These are phyloP conservation scores for Ogataea zsoltii DNA, from an alignment of 805 yeast genomes.

Conservation along the genomic window DNA sequence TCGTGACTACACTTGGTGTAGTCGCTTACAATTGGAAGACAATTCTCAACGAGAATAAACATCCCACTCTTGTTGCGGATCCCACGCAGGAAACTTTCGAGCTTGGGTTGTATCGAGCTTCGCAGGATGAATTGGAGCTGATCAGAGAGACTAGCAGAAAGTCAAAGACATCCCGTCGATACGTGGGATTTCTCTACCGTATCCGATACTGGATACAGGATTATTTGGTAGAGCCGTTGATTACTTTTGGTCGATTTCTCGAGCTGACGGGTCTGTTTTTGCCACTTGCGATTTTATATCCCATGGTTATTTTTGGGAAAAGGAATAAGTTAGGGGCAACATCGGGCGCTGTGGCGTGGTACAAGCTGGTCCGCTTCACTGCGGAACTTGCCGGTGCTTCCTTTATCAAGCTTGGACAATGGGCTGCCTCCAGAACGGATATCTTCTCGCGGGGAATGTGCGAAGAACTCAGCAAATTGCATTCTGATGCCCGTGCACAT, in stretches of 20 bases:
- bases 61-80: constrained; percentile 40
- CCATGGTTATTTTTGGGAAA: constrained; percentile 59
- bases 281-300: constrained; percentile 69
- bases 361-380: constrained; percentile 55
- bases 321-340: constrained; percentile 42
- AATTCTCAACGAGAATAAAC: constrained; percentile 12
- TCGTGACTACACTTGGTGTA: constrained; percentile 8
- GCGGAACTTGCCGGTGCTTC: constrained; percentile 92
- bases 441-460: constrained; percentile 82
- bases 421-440: constrained; percentile 98
- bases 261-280: constrained; percentile 66
- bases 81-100: constrained; percentile 65
- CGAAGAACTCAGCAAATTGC: constrained; percentile 71
- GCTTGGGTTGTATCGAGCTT: constrained; percentile 60
- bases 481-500: constrained; percentile 82
- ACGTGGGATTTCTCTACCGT: constrained; percentile 36
- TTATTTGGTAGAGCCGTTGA: constrained; percentile 65
- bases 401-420: constrained; percentile 89
- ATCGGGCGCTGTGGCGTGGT: constrained; percentile 74
- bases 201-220: constrained; percentile 50
- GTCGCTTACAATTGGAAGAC: constrained; percentile 4
- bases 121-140: constrained; percentile 53
- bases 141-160: constrained; percentile 39
- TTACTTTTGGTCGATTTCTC: constrained; percentile 66
- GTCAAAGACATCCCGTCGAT: constrained; percentile 18